These are phyloP conservation scores for Plectosphaerella plurivora DNA, from an alignment of 2,329 filamentous ascomycete species.

Conservation along the genomic window DNA sequence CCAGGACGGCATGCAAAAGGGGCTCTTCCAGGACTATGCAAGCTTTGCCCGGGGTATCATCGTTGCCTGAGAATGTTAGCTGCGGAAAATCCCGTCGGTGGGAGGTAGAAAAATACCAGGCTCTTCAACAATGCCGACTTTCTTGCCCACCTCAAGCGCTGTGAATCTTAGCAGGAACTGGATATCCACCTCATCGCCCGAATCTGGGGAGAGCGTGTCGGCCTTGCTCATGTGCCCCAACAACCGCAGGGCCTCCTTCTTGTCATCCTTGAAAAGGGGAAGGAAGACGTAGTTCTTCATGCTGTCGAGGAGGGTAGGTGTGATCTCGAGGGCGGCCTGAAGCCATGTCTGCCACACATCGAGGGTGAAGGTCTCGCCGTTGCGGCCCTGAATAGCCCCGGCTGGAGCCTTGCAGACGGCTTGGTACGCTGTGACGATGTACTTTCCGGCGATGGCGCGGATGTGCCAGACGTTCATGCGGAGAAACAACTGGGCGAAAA, in stretches of 20 bases:
- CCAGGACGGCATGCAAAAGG: slow-evolving; percentile 48
- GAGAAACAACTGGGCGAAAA: slow-evolving; percentile 43
- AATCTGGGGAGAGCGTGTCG: slow-evolving; percentile 39
- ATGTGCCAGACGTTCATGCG: slow-evolving; percentile 56
- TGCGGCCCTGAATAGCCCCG: slow-evolving; percentile 8
- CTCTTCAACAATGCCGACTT: slow-evolving; percentile 64
- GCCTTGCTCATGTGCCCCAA: slow-evolving; percentile 52
- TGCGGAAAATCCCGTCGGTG: background rate
- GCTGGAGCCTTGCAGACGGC: slow-evolving; percentile 30
- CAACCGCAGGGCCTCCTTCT: slow-evolving; percentile 48
- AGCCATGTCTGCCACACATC: slow-evolving; percentile 54
- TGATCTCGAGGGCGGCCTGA: slow-evolving; percentile 40
- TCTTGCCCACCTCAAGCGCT: slow-evolving; percentile 68
- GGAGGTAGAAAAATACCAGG: slow-evolving; percentile 39
- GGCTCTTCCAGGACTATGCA: slow-evolving; percentile 30
- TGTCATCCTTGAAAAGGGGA: slow-evolving; percentile 57
- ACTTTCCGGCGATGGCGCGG: slow-evolving; percentile 56
- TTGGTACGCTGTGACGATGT: slow-evolving; percentile 54
- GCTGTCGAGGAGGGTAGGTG: slow-evolving; percentile 52
- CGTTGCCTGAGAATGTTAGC: background rate
- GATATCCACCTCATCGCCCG: slow-evolving; percentile 40
- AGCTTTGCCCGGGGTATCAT: background rate
- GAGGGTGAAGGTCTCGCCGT: slow-evolving; percentile 26
- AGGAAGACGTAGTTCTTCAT: slow-evolving; percentile 62
- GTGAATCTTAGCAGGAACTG: slow-evolving; percentile 59